Base-by-base conservation (phyloP, 306 rosid species). In the Vigna reflexopilosa region DNA sequence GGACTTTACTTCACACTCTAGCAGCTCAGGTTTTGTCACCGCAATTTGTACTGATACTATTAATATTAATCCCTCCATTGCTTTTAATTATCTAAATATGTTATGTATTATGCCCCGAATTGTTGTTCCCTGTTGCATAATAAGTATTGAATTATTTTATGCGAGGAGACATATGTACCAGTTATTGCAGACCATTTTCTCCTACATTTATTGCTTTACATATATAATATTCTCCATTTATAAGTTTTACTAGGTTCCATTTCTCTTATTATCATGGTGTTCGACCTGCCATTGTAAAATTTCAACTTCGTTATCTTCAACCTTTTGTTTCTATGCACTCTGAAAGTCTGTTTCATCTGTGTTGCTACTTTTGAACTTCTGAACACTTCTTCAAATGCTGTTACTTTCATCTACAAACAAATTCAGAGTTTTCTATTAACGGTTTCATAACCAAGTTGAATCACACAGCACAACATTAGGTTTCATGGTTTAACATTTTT, bases 1-100 rank as follows among this genome's bases (percentile, higher is more conserved):
- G 98, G 98, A 94, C 93, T 70, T 91, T 94, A 70, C 98, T 94
- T 83, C 98, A 94, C 91, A 92, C 94, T 63, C 92, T 94, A 79
- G 97, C 89, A 52, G 97, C 98, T 80, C 96, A 93, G 97, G 97
- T 94, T 71, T 83, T 71, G 50, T 55, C 55, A 76, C 44, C 47
- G 51, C 16, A 58, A 50, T 61, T 40, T 56, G 15, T 75, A 73
- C 72, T 64, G 51, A 61, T 81, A 26, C 59, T 76, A 66, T 16
- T 59, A 26, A 15, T 72, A 66, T 24, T 54, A 32, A 6, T 49
- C 55, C 74, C 6, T 14, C 19, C 10, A 3, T 80, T 2, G 51
- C n/a, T 50, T 62, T 68, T 55, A 68, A 34, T 57, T 32, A 15
- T 76, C 4, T 22, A 26, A 45, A 38, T 52, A 54, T 73, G n/a